These are phyloP conservation scores for Penstemon barbatus DNA, from an alignment of 257 asterid genomes.

Conservation along the genomic window DNA sequence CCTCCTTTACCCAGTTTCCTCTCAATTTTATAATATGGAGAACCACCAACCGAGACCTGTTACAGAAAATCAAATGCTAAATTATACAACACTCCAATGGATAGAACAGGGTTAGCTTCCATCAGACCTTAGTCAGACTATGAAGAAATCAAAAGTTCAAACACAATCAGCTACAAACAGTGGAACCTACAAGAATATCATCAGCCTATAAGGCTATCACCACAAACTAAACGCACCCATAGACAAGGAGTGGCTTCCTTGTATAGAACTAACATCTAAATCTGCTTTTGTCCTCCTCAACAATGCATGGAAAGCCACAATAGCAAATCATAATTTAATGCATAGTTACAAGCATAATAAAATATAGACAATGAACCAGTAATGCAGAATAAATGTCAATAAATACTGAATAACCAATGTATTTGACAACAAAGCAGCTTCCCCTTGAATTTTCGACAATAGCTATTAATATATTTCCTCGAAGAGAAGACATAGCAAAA, in stretches of 20 bases:
- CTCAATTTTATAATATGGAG: constrained; percentile 70
- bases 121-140: neutral
- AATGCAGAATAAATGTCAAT: constrained; percentile 5
- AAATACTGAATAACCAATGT: neutral
- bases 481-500: neutral
- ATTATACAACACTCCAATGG: constrained; percentile 20
- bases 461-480: neutral
- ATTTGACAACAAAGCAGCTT: constrained; percentile 19
- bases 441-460: constrained; percentile 14
- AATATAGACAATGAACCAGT: neutral
- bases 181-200: constrained; percentile 16
- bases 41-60: constrained; percentile 92
- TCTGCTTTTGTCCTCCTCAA: neutral
- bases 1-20: constrained; percentile 93
- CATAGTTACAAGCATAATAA: neutral
- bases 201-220: constrained; percentile 2
- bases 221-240: neutral
- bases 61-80: constrained; percentile 16
- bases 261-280: constrained; percentile 1
- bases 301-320: no score
- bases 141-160: constrained; percentile 4
- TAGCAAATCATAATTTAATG: no score
- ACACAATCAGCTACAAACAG: constrained; percentile 6
- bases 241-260: constrained; percentile 6
- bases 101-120: constrained; percentile 4